A percentile compares a stretch with the other conserved stretches of the same genome.
Conservation (phyloP, 352 stramenopile genomes). For the Pythium plurisporium region DNA sequence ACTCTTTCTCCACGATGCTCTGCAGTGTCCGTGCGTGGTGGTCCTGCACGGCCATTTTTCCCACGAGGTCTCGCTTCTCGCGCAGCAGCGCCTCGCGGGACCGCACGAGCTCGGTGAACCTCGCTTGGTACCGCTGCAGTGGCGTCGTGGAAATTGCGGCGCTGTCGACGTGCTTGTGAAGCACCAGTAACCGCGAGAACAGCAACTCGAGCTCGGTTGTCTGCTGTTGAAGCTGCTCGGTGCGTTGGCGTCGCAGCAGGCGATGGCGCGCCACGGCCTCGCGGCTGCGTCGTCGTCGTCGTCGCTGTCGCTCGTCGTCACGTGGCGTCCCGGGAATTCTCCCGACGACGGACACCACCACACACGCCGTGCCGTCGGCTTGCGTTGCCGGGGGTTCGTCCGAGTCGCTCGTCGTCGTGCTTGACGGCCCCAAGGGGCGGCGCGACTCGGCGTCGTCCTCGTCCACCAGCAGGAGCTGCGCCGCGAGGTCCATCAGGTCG, state of each 20-base stretch:
- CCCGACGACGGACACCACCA: too few relatives aligned
- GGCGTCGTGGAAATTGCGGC: neutral
- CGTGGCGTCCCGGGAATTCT: too few relatives aligned
- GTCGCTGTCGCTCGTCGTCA: neutral
- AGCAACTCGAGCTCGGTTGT: constrained; percentile 12
- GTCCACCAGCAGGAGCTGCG: too few relatives aligned
- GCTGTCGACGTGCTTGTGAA: constrained; percentile 17
- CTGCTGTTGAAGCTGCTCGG: constrained; percentile 10
- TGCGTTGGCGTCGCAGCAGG: constrained; percentile 13
- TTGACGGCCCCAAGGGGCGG: too few relatives aligned
- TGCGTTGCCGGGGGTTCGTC: too few relatives aligned
- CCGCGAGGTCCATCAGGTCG: too few relatives aligned
- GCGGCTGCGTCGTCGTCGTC: constrained; percentile 6
- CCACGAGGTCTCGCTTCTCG: constrained; percentile 7
- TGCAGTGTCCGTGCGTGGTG: constrained; percentile 17
- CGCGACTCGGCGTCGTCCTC: too few relatives aligned
- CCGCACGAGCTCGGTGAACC: constrained; percentile 18
- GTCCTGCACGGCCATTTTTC: neutral
- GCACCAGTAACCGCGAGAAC: constrained; percentile 10
- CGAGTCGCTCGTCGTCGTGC: too few relatives aligned
- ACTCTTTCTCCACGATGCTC: constrained; percentile 15
- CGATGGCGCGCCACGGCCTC: constrained; percentile 22
- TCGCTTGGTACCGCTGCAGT: constrained; percentile 2
- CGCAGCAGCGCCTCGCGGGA: constrained; percentile 8
- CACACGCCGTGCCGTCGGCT: too few relatives aligned